Evolutionary conservation across 441 rosid genomes (phyloP), one percentile per base, ranked within the genome.

Genomic region (Kokia cookei): DNA sequence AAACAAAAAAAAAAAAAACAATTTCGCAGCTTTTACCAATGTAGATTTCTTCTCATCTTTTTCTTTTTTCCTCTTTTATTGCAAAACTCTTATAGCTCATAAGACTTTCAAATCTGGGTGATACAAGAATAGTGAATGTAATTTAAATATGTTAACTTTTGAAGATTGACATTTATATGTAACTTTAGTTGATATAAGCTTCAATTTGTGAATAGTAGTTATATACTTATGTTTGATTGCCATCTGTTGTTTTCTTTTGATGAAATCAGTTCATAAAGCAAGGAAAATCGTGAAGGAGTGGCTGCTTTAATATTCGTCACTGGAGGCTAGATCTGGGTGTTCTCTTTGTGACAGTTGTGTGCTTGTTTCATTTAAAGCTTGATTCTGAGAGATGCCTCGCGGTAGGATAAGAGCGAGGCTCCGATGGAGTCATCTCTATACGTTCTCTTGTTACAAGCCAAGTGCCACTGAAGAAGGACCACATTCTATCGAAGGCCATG

Each of bases 361-460:
- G 76, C 65, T 60, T 19, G 27, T 76, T 58, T 75, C 72, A 26
- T 74, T 40, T 19, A 71, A 73, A 67, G 50, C 72, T 47, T 74
- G 75, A 40, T 45, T 54, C 43, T 51, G 55, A 76, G 77, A 73
- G 84, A 95, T 88, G 99, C 76, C 92, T 15, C 62, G 85, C 64
- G 88, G 96, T 69, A 86, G 91, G 82, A 87, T 81, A 75, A 84
- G 96, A 85, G 88, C 86, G 4, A 93, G 85, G 92, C 86, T 95
- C 54, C 83, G 88, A 15, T 81, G 92, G 80, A 89, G 94, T 86
- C 81, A 83, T 73, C 82, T 95, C 69, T 93, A 95, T 80, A 92
- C 99, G 9, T 95, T 95, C 70, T 86, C 96, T 40, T 93, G 98
- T 68, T 72, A 89, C 14, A 82, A 91, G 82, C 97, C 97, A 14